Evolutionary conservation across 129 eudicot species (phyloP).

Genomic region (Escallonia herrerae): DNA sequence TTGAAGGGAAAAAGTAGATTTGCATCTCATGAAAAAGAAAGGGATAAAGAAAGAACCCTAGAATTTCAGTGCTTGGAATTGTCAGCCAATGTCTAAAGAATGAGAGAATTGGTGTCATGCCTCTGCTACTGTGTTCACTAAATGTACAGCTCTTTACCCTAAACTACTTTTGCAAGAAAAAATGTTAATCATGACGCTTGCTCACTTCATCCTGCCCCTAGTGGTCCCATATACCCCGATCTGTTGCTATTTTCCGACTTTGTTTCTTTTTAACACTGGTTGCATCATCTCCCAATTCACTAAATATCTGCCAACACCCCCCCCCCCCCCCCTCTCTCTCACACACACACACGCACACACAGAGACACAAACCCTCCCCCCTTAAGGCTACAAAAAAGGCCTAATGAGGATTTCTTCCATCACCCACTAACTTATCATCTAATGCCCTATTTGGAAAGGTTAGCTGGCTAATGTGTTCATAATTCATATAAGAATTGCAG

Average conservation of each 20-base stretch:
- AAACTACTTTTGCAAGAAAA: constrained; percentile 10
- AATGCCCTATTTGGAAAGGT: background rate
- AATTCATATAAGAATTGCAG: background rate
- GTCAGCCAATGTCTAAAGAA: constrained; percentile 8
- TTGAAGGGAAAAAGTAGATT: background rate
- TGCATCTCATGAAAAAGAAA: background rate
- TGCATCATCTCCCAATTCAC: constrained; percentile 14
- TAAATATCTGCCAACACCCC: background rate
- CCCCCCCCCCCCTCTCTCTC: background rate
- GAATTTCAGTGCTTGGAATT: constrained; percentile 14
- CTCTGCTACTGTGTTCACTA: constrained; percentile 7
- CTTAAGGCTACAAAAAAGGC: too few species aligned
- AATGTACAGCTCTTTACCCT: constrained; percentile 16
- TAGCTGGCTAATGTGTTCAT: background rate
- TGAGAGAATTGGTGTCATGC: constrained; percentile 5
- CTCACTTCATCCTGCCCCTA: background rate
- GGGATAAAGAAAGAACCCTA: constrained; percentile 5
- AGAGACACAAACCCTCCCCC: background rate
- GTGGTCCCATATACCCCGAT: background rate
- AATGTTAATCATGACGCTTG: constrained; percentile 1
- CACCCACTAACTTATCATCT: background rate
- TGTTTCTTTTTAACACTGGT: background rate
- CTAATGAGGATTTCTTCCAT: constrained; percentile 8
- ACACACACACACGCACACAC: background rate
- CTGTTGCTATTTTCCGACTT: background rate